These are phyloP conservation scores for Gymnopilus junonius DNA, from an alignment of 768 basidiomycete species.

Conservation along the genomic window DNA sequence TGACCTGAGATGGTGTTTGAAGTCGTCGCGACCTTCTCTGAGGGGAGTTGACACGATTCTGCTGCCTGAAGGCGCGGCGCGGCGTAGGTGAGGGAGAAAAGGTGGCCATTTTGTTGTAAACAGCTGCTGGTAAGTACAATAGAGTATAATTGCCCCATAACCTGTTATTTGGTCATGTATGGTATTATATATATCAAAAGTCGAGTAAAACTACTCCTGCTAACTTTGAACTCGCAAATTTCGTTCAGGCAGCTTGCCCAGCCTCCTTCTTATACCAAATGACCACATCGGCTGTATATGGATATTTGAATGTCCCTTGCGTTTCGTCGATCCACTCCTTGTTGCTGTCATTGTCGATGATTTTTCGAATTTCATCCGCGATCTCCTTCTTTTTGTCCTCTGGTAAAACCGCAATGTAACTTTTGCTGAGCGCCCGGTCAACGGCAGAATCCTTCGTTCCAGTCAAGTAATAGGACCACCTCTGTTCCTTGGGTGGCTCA, in stretches of 20 bases:
- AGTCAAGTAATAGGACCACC: conserved; percentile 55
- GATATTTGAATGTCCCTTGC: conserved; percentile 78
- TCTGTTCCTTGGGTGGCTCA: conserved; percentile 57
- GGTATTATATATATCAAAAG: not conserved
- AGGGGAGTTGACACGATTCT: conserved; percentile 27
- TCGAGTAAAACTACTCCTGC: too few species aligned
- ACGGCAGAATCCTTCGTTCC: conserved; percentile 60
- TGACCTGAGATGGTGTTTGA: conserved; percentile 42
- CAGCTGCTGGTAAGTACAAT: not conserved
- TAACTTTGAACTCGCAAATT: not conserved
- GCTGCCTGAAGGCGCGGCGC: conserved; percentile 50
- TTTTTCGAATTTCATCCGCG: conserved; percentile 49
- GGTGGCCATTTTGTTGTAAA: conserved; percentile 50
- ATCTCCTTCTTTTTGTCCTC: conserved; percentile 63
- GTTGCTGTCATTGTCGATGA: conserved; percentile 63
- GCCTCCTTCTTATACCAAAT: conserved; percentile 39
- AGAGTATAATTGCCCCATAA: not conserved
- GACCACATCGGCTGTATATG: conserved; percentile 72
- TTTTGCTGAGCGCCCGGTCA: conserved; percentile 80
- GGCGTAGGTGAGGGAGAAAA: conserved; percentile 65
- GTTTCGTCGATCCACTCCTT: conserved; percentile 78
- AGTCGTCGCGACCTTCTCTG: conserved; percentile 36
- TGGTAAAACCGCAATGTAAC: conserved; percentile 73
- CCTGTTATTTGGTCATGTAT: not conserved
- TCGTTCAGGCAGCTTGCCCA: not conserved